Evolutionary conservation across 2,329 filamentous ascomycete species (phyloP).

Genomic region (Zymoseptoria pseudotritici): DNA sequence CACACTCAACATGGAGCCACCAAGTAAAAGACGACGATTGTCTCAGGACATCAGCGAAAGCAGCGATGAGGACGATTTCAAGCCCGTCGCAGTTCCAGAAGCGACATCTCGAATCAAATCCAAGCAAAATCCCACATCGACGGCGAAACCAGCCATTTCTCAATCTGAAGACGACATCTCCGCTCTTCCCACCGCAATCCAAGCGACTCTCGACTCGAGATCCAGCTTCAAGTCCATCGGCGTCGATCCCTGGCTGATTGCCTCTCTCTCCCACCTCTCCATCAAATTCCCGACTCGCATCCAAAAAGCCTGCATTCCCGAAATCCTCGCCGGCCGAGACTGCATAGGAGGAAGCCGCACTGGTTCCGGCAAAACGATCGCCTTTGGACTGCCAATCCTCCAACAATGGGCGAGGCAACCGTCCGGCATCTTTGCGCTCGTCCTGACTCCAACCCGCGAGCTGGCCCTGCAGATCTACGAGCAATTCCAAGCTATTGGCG

Average conservation of each 20-base stretch:
- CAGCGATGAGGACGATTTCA: background rate
- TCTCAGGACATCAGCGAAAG: conserved; percentile 3
- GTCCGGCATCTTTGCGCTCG: conserved; percentile 78
- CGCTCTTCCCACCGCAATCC: conserved; percentile 16
- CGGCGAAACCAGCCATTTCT: background rate
- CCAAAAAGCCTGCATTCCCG: conserved; percentile 85
- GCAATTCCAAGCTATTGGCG: conserved; percentile 87
- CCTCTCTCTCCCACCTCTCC: conserved; percentile 67
- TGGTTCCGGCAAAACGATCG: conserved; percentile 94
- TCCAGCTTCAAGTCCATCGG: conserved; percentile 27
- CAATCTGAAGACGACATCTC: background rate
- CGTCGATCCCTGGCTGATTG: conserved; percentile 64
- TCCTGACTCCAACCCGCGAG: conserved; percentile 86
- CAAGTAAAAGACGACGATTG: conserved; percentile 11
- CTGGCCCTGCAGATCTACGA: conserved; percentile 93
- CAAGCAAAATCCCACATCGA: background rate
- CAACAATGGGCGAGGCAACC: conserved; percentile 92
- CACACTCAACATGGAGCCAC: conserved; percentile 6
- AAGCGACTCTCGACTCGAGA: conserved; percentile 20
- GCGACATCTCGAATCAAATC: conserved; percentile 6
- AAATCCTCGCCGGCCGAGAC: conserved; percentile 83
- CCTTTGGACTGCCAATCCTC: conserved; percentile 88
- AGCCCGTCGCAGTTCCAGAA: background rate
- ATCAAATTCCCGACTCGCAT: conserved; percentile 87
- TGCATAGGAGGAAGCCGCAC: conserved; percentile 93